Percentiles rank a stretch among this genome's conserved stretches.
These are phyloP conservation scores for Papiliotrema nemorosa DNA, from an alignment of 1,284 basidiomycete species.

Conservation along the genomic window DNA sequence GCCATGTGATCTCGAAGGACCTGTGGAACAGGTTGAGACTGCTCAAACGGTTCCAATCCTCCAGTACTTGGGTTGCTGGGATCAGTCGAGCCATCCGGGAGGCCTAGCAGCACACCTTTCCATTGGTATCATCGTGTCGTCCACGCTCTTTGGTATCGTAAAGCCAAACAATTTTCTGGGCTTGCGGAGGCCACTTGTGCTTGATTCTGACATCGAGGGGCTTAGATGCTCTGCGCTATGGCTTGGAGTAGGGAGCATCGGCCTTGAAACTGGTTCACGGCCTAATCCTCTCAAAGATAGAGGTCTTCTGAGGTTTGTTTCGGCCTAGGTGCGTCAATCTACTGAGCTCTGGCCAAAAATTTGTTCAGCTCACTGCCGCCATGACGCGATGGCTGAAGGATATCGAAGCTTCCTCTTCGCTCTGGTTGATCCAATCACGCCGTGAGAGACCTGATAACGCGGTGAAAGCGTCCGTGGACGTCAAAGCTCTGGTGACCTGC, in stretches of 20 bases:
- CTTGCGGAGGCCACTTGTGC: too few species aligned
- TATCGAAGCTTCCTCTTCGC: neutral
- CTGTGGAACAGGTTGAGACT: conserved; percentile 1
- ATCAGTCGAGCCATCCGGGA: too few species aligned
- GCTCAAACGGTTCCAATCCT: neutral
- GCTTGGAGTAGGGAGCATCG: too few species aligned
- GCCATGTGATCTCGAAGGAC: conserved; percentile 12
- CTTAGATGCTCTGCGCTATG: too few species aligned
- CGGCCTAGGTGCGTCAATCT: too few species aligned
- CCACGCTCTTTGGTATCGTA: neutral
- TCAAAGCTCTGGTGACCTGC: conserved; percentile 11
- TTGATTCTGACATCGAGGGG: too few species aligned
- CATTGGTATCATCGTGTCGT: neutral
- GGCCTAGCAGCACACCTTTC: neutral
- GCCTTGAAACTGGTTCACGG: too few species aligned
- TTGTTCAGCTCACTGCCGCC: conserved; percentile 1
- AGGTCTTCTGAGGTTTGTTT: too few species aligned
- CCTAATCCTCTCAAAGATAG: too few species aligned
- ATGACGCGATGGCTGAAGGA: conserved; percentile 4
- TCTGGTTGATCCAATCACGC: neutral
- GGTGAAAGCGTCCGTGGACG: conserved; percentile 2
- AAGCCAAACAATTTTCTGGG: too few species aligned
- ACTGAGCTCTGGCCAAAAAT: too few species aligned
- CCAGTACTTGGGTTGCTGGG: neutral
- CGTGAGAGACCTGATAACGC: conserved; percentile 8